Evolutionary conservation across 148 eudicot species (phyloP).

Genomic region (Silene conica): DNA sequence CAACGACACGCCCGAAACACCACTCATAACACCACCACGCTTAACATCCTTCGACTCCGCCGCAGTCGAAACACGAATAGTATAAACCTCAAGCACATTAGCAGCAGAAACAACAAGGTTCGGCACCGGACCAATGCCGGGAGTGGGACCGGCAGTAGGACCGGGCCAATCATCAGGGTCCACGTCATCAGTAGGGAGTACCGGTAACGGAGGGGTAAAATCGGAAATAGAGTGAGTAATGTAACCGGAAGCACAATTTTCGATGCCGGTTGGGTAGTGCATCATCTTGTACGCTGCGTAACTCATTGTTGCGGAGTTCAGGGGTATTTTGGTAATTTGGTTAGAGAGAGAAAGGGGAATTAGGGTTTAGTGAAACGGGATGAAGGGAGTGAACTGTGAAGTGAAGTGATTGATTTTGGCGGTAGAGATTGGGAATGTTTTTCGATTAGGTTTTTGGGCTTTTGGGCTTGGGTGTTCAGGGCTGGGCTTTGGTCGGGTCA

Average conservation of each 20-base stretch:
- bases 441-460: no score
- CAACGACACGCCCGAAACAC: constrained; percentile 70
- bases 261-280: constrained; percentile 88
- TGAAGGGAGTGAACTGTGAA: no score
- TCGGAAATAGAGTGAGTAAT: constrained; percentile 73
- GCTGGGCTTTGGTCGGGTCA: no score
- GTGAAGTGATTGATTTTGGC: no score
- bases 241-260: constrained; percentile 80
- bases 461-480: no score
- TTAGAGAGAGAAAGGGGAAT: not conserved
- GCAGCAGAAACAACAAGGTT: constrained; percentile 72
- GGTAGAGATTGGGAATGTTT: no score
- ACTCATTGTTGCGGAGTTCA: constrained; percentile 43
- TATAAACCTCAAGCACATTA: constrained; percentile 68
- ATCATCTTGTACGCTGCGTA: constrained; percentile 90
- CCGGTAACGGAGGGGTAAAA: constrained; percentile 39
- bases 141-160: not conserved
- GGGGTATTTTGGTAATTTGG: no score
- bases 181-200: constrained; percentile 49
- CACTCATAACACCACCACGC: constrained; percentile 72
- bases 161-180: constrained; percentile 57
- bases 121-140: constrained; percentile 57
- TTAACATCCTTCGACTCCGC: constrained; percentile 36
- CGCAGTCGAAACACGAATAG: constrained; percentile 39
- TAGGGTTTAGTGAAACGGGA: not conserved